Evolutionary conservation across 495 filamentous ascomycete genomes (phyloP).

Genomic region (Lepraria neglecta): DNA sequence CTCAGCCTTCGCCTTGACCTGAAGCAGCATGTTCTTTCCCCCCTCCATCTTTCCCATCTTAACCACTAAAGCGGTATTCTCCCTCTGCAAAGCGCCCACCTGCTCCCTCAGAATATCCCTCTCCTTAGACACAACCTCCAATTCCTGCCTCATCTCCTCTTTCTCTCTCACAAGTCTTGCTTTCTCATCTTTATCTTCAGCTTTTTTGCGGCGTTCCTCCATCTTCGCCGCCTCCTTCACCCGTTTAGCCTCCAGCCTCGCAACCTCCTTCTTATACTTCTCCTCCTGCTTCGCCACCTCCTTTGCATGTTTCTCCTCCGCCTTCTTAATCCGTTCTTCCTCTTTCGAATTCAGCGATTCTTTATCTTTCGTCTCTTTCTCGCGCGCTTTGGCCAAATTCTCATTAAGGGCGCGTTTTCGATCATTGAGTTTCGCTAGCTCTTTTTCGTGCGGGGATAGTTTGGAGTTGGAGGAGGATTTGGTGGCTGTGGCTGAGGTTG

Average conservation of each 20-base stretch:
- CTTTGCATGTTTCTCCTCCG: slow-evolving; percentile 53
- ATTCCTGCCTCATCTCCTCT: slow-evolving; percentile 51
- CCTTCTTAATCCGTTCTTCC: slow-evolving; percentile 43
- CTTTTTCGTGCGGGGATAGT: slow-evolving; percentile 55
- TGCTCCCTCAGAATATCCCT: slow-evolving; percentile 56
- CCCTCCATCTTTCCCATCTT: slow-evolving; percentile 25
- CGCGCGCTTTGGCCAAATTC: slow-evolving; percentile 52
- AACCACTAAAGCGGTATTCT: slow-evolving; percentile 48
- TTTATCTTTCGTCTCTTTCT: slow-evolving; percentile 41
- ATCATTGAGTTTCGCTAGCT: slow-evolving; percentile 66
- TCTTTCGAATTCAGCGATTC: slow-evolving; percentile 41
- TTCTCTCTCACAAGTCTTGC: slow-evolving; percentile 46
- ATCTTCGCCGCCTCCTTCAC: slow-evolving; percentile 41
- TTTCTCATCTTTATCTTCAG: slow-evolving; percentile 57
- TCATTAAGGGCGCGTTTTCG: slow-evolving; percentile 63
- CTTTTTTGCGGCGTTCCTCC: slow-evolving; percentile 44
- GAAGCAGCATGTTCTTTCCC: slow-evolving; percentile 20
- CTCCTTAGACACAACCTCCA: slow-evolving; percentile 52
- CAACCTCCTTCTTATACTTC: slow-evolving; percentile 55
- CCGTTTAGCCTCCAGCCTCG: slow-evolving; percentile 55
- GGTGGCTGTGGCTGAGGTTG: slow-evolving; percentile 13
- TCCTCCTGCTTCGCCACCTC: slow-evolving; percentile 59
- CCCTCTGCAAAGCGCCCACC: slow-evolving; percentile 57
- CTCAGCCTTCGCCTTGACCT: slow-evolving; percentile 21
- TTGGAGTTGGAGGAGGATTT: slow-evolving; percentile 13